phyloP scores from a whole-genome alignment of 1,284 basidiomycete genomes.

The Heliocybe sulcata region DNA sequence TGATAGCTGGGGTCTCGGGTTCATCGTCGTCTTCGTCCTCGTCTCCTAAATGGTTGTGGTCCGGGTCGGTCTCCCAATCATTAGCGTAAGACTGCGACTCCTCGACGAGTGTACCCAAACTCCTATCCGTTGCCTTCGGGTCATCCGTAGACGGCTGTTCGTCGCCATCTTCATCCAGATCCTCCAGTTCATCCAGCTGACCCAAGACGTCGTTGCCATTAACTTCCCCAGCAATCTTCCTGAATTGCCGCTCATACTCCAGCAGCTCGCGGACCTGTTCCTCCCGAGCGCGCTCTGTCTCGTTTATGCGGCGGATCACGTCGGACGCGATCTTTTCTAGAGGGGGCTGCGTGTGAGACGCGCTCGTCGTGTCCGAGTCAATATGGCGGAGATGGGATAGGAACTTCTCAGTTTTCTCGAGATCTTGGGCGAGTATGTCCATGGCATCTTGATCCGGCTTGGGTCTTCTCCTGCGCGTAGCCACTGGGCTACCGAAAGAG shows the following conservation, averaged over 20 bases:
- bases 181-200: constrained; percentile 54
- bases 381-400: constrained; percentile 61
- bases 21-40: constrained; percentile 35
- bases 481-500: constrained; percentile 32
- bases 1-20: constrained; percentile 28
- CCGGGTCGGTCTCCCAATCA: constrained; percentile 60
- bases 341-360: constrained; percentile 34
- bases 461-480: constrained; percentile 21
- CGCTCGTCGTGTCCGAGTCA: constrained; percentile 36
- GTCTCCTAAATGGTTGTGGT: constrained; percentile 35
- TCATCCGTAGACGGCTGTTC: constrained; percentile 24
- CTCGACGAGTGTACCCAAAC: constrained; percentile 38
- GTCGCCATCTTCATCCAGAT: constrained; percentile 39
- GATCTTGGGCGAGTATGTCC: constrained; percentile 60
- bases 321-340: constrained; percentile 70
- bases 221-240: constrained; percentile 66
- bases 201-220: constrained; percentile 70
- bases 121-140: constrained; percentile 7
- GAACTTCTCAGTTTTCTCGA: constrained; percentile 72
- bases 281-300: constrained; percentile 67
- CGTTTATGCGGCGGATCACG: constrained; percentile 68
- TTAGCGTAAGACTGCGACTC: constrained; percentile 31
- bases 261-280: constrained; percentile 69
- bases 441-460: constrained; percentile 56
- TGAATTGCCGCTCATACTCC: constrained; percentile 72